Evolutionary conservation across 2,329 filamentous ascomycete species (phyloP), one percentile per base, ranked within the genome.

Genomic region (Leptographium procerum): DNA sequence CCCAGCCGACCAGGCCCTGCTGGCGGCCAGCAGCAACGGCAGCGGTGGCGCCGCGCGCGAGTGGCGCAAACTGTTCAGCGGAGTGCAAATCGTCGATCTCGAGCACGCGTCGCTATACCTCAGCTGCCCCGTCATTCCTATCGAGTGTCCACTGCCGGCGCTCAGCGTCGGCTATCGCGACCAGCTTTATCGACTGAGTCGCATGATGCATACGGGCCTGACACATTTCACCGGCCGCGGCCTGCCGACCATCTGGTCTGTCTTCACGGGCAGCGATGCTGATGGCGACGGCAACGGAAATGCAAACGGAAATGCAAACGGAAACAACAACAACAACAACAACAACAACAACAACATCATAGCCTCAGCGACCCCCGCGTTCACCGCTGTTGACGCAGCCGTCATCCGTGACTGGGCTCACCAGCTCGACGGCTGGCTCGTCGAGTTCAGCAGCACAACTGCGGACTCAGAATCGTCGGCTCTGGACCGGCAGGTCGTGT

Each of bases 71-170:
- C 53, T 63, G 5, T 63, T 63, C 26, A 61, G 34, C 26, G 61
- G 61, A 48, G 58, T 63, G 29, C 61, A 63, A 53, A 63, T 63
- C 19, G 52, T 63, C 24, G 61, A 63, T 45, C 58, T 63, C 9
- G 61, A 63, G 47, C 61, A 63, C 55, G 61, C 61, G 22, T 63
- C 61, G 8, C 58, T 63, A 57, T 58, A 63, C 45, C 58, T 63
- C 29, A 55, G 52, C 43, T 63, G 58, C 8, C 61, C 61, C 14
- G 57, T 60, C 1, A 54, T 63, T 1, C 61, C 61, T 2, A 47
- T 63, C 8, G 61, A 61, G 34, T 43, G 54, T 22, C 61, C 61
- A 8, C 47, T 63, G 52, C 58, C 61, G 3, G 56, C 34, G 3
- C 57, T 63, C 33, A 40, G 55, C 24, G 31, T 58, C 16, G 57